A percentile compares a stretch with the other conserved stretches of the same genome.
Evolutionary conservation across 2,329 filamentous ascomycete species (phyloP).

Genomic region (Xenoacremonium recifei): DNA sequence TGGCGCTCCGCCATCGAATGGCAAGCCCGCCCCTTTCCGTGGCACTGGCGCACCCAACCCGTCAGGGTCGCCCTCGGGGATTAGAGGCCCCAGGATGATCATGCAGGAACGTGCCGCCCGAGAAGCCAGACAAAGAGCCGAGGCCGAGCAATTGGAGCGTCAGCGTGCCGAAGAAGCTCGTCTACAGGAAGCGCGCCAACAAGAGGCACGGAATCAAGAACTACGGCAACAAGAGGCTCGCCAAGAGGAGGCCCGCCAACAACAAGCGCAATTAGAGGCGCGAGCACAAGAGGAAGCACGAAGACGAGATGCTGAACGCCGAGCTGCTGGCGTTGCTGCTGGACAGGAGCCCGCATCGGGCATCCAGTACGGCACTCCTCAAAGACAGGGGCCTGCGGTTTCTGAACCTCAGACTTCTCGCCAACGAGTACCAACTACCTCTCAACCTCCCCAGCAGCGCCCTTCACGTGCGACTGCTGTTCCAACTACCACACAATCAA

Average conservation of each 20-base stretch:
- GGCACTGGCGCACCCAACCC: constrained; percentile 49
- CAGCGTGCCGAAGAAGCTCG: constrained; percentile 58
- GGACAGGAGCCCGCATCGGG: constrained; percentile 30
- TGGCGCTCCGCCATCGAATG: constrained; percentile 54
- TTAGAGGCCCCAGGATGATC: constrained; percentile 84
- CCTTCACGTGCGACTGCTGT: constrained; percentile 16
- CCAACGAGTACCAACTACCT: constrained; percentile 25
- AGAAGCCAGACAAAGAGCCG: constrained; percentile 68
- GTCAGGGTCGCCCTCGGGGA: constrained; percentile 59
- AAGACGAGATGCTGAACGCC: constrained; percentile 59
- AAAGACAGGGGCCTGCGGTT: constrained; percentile 26
- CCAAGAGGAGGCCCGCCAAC: too few species aligned
- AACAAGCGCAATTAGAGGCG: too few species aligned
- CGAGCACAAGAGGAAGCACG: constrained; percentile 60
- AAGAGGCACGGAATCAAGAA: too few species aligned
- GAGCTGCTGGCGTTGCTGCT: constrained; percentile 51
- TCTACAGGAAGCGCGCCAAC: constrained; percentile 50
- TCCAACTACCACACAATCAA: constrained; percentile 7
- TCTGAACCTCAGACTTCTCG: constrained; percentile 25
- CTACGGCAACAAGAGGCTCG: too few species aligned
- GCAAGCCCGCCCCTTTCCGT: constrained; percentile 42
- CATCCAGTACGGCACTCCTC: constrained; percentile 30
- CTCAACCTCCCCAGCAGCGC: constrained; percentile 23
- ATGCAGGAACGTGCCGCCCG: constrained; percentile 83
- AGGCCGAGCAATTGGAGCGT: constrained; percentile 61